Conservation (phyloP, 2,329 filamentous ascomycete genomes). For the Seiridium cupressi region DNA sequence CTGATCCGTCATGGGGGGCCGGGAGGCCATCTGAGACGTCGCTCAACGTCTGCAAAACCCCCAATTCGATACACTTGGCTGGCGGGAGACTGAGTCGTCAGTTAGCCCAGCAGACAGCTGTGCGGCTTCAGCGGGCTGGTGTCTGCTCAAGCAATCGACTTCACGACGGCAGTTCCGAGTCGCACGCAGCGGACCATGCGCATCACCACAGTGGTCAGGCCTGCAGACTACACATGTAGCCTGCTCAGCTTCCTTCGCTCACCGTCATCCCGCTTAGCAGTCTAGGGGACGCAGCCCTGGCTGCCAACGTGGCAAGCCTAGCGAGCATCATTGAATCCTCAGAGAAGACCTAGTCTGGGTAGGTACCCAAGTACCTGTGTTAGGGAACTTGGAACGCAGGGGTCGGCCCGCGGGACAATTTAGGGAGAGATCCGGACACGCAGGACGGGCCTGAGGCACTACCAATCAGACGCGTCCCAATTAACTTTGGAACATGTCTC, state of each 20-base stretch:
- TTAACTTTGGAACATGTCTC: not conserved
- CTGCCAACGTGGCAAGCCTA: constrained; percentile 4
- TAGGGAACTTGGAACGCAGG: not conserved
- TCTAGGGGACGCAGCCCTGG: not conserved
- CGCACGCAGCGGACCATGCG: not conserved
- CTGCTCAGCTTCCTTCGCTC: not conserved
- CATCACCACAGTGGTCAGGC: not conserved
- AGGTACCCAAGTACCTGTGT: too few species aligned
- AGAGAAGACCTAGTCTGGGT: not conserved
- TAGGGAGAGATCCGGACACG: not conserved
- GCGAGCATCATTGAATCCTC: not conserved
- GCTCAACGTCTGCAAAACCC: not conserved
- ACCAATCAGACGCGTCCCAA: constrained; percentile 6
- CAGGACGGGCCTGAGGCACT: not conserved
- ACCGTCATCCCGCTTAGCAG: not conserved
- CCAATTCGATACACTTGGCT: not conserved
- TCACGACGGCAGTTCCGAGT: not conserved
- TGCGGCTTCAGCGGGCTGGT: not conserved
- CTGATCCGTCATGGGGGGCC: constrained; percentile 4
- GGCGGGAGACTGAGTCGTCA: not conserved
- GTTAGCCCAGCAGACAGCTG: not conserved
- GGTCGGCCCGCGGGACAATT: not conserved
- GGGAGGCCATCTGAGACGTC: not conserved
- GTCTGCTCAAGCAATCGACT: not conserved
- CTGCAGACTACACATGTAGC: too few species aligned